These are phyloP conservation scores for Chaetomium olivaceum DNA, from an alignment of 2,329 filamentous ascomycete genomes.

Conservation along the genomic window DNA sequence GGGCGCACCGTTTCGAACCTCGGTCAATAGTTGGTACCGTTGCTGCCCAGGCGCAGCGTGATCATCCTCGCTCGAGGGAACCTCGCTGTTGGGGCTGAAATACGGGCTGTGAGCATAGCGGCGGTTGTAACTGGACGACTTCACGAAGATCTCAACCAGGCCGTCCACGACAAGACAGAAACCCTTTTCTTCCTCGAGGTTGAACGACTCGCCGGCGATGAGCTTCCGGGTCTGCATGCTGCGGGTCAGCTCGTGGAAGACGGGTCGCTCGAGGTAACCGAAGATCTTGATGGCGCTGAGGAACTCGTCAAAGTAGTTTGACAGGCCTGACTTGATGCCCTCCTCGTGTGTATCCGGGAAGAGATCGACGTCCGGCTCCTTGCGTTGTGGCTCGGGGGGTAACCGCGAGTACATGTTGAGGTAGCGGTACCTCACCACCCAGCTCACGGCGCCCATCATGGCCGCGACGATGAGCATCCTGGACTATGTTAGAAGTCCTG, in stretches of 20 bases:
- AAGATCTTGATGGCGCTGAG: constrained; percentile 99
- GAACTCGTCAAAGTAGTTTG: constrained; percentile 98
- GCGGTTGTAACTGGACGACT: constrained; percentile 66
- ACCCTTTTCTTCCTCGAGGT: constrained; percentile 95
- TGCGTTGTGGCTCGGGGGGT: constrained; percentile 90
- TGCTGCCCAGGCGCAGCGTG: constrained; percentile 65
- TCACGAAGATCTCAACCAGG: constrained; percentile 96
- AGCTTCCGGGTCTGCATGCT: constrained; percentile 98
- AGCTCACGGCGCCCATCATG: constrained; percentile 81
- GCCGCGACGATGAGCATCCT: constrained; percentile 76
- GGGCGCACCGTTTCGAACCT: constrained; percentile 95
- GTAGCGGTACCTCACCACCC: constrained; percentile 93
- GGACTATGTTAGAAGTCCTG: constrained; percentile 2
- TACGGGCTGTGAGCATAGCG: constrained; percentile 45
- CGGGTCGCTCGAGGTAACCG: constrained; percentile 91
- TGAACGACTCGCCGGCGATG: constrained; percentile 91
- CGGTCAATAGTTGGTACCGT: constrained; percentile 90
- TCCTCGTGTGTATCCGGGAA: constrained; percentile 92
- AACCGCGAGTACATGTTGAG: constrained; percentile 95
- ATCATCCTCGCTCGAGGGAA: constrained; percentile 67
- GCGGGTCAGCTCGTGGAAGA: constrained; percentile 94
- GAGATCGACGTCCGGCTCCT: constrained; percentile 91
- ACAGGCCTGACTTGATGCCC: constrained; percentile 83
- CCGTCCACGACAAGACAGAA: constrained; percentile 98
- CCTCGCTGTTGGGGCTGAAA: constrained; percentile 39